Evolutionary conservation across 2,329 filamentous ascomycete genomes (phyloP).

Genomic region (Fusarium illudens): DNA sequence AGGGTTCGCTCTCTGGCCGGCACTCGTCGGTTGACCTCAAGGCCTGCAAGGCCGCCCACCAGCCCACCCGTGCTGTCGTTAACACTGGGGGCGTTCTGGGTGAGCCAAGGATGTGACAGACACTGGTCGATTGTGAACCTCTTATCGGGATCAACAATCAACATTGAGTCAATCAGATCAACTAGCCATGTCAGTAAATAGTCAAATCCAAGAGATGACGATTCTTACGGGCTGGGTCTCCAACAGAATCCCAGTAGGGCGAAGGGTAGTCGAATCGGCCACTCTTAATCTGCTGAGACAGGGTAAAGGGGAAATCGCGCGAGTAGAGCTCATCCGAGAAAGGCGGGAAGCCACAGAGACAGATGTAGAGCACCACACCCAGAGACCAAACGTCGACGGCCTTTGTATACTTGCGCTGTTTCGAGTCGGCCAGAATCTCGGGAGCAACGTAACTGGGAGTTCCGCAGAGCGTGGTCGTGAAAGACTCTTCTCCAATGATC

Average conservation of each 20-base stretch:
- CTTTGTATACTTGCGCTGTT: conserved; percentile 87
- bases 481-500: conserved; percentile 98
- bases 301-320: conserved; percentile 81
- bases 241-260: conserved; percentile 79
- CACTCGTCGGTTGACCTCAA: conserved; percentile 87
- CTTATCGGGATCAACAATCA: conserved; percentile 84
- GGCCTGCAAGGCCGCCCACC: conserved; percentile 81
- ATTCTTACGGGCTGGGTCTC: conserved; percentile 71
- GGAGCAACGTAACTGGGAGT: conserved; percentile 98
- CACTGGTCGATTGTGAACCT: conserved; percentile 92
- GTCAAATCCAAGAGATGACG: neutral
- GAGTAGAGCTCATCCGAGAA: conserved; percentile 94
- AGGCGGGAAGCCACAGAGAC: conserved; percentile 93
- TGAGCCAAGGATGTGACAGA: conserved; percentile 90
- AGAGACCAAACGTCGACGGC: conserved; percentile 97
- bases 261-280: conserved; percentile 94
- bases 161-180: conserved; percentile 94
- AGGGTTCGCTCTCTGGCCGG: conserved; percentile 84
- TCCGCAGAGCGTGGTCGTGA: conserved; percentile 94
- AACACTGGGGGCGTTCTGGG: conserved; percentile 65
- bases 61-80: conserved; percentile 93
- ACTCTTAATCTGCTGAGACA: conserved; percentile 91
- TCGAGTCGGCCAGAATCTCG: conserved; percentile 86
- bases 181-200: conserved; percentile 53
- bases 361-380: conserved; percentile 98